Percentiles rank a stretch among this genome's conserved stretches.
These are phyloP conservation scores for Paramecium pentaurelia DNA, from an alignment of 73 alveolate genomes.

Conservation along the genomic window DNA sequence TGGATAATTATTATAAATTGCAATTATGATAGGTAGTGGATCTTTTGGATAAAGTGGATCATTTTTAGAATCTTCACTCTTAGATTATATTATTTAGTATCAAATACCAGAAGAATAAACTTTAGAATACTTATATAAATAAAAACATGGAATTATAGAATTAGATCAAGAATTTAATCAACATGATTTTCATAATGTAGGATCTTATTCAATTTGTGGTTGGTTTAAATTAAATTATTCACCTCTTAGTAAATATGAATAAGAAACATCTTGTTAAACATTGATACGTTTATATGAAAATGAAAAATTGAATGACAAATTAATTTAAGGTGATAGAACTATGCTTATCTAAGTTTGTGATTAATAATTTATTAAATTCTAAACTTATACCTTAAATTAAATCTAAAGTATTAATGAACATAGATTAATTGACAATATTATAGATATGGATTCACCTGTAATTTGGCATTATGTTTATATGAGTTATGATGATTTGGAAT, in stretches of 20 bases:
- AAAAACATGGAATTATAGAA: neutral
- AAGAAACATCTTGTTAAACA: neutral
- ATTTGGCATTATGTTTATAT: slow-evolving; percentile 23
- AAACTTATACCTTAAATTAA: neutral
- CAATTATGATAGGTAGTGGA: neutral
- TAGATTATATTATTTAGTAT: neutral
- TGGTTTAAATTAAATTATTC: slow-evolving; percentile 6
- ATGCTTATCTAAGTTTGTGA: neutral
- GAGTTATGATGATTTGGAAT: neutral
- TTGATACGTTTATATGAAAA: neutral
- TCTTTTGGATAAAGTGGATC: neutral
- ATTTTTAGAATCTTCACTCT: neutral
- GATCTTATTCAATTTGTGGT: neutral
- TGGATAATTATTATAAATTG: neutral
- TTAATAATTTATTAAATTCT: neutral
- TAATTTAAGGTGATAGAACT: slow-evolving; percentile 5
- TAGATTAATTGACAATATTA: neutral
- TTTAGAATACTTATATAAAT: neutral
- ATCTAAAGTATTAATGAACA: neutral
- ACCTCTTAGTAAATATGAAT: neutral
- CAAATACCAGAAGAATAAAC: neutral
- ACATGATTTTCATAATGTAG: neutral
- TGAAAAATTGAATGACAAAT: slow-evolving; percentile 2
- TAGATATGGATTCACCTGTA: neutral
- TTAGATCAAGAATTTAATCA: neutral